A percentile compares a stretch with the other conserved stretches of the same genome.
Conservation (phyloP, 495 filamentous ascomycete species). For the Aspergillus saccharolyticus region DNA sequence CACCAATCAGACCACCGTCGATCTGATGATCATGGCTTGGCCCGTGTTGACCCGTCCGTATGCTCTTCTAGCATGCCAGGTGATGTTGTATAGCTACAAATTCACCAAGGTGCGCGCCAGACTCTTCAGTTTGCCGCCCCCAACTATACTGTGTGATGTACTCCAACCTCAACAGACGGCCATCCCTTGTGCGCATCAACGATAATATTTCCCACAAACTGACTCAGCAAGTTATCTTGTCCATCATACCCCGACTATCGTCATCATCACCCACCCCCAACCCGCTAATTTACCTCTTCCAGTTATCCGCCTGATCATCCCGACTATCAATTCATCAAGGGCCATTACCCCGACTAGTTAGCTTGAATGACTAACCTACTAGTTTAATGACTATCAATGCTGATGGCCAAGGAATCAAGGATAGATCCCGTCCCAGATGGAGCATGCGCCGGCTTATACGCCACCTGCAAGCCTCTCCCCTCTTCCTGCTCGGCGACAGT, state of each 20-base stretch:
- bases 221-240: too few species aligned
- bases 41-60: conserved; percentile 1
- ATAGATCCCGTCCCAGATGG: not conserved
- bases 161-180: too few species aligned
- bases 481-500: not conserved
- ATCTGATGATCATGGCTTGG: conserved; percentile 15
- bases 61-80: not conserved
- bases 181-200: too few species aligned
- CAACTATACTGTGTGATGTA: not conserved
- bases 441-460: not conserved
- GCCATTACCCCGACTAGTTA: too few species aligned
- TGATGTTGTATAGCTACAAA: not conserved
- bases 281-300: too few species aligned
- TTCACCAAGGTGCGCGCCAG: not conserved
- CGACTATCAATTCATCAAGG: too few species aligned
- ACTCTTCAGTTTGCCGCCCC: not conserved
- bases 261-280: too few species aligned
- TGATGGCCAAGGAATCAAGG: not conserved
- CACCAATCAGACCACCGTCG: conserved; percentile 13
- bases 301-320: too few species aligned
- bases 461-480: not conserved
- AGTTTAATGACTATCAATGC: not conserved
- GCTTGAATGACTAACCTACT: too few species aligned
- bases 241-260: too few species aligned
- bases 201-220: too few species aligned